phyloP scores from a whole-genome alignment of 2,329 filamentous ascomycete genomes.

The Xylariaceae sp. region DNA sequence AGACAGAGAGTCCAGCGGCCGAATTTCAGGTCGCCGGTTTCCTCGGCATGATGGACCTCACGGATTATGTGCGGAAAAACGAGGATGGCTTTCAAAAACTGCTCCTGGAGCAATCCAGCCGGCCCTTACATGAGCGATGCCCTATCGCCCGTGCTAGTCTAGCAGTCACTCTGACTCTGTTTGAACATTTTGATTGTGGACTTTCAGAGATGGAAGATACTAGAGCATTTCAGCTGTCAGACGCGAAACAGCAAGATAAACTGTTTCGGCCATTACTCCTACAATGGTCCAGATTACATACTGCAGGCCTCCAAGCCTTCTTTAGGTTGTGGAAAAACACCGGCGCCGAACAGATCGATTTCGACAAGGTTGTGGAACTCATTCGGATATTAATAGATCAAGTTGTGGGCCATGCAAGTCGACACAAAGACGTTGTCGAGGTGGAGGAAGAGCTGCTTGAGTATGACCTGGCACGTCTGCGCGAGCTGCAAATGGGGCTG shows the following conservation, averaged over 20 bases:
- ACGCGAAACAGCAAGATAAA: constrained; percentile 82
- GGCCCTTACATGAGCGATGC: constrained; percentile 74
- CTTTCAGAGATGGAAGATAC: constrained; percentile 79
- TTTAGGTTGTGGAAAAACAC: constrained; percentile 93
- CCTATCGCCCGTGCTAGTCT: constrained; percentile 87
- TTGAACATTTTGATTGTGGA: constrained; percentile 95
- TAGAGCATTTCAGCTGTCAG: constrained; percentile 75
- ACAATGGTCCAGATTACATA: constrained; percentile 92
- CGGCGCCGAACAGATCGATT: constrained; percentile 82
- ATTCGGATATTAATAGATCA: constrained; percentile 89
- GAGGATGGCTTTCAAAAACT: constrained; percentile 93
- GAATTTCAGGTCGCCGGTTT: constrained; percentile 90
- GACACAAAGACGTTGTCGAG: constrained; percentile 83
- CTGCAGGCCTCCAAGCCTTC: constrained; percentile 83
- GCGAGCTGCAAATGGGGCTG: constrained; percentile 91
- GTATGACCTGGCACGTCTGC: constrained; percentile 78
- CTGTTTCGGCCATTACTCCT: constrained; percentile 86
- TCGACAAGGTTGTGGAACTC: constrained; percentile 90
- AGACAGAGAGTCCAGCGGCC: constrained; percentile 81
- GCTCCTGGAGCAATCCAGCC: constrained; percentile 83
- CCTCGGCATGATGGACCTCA: constrained; percentile 95
- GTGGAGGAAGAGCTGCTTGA: constrained; percentile 88
- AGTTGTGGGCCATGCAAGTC: constrained; percentile 79
- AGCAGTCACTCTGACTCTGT: constrained; percentile 84
- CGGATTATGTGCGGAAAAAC: constrained; percentile 89